These are phyloP conservation scores for Primulina tabacum DNA, from an alignment of 257 asterid species.

Conservation along the genomic window DNA sequence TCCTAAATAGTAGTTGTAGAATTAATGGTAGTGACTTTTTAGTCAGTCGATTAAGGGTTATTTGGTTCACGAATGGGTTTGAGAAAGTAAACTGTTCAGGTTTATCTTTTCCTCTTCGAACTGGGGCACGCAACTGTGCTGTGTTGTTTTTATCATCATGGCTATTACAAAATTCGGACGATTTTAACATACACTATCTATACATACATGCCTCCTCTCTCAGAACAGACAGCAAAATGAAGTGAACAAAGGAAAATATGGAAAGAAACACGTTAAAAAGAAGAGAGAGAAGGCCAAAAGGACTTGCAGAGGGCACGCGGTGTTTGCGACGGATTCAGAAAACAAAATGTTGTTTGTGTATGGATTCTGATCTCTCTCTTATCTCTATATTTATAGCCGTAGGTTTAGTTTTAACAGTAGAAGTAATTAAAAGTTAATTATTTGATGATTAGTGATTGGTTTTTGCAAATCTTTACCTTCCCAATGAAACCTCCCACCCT, in stretches of 20 bases:
- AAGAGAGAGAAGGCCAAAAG: not conserved
- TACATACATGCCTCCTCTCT: constrained; percentile 2
- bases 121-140: constrained; percentile 18
- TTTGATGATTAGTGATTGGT: not conserved
- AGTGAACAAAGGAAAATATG: constrained; percentile 4
- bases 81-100: constrained; percentile 32
- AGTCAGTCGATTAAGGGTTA: not conserved
- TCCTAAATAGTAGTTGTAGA: constrained; percentile 44
- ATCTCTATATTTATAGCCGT: not conserved
- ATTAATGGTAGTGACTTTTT: constrained; percentile 14
- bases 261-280: not conserved
- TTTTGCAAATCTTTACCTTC: not conserved
- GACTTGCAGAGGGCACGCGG: constrained; percentile 31
- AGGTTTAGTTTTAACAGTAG: not conserved
- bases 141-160: not conserved
- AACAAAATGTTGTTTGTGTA: not conserved
- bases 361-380: not conserved
- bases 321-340: constrained; percentile 10
- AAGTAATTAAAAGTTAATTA: too few species aligned
- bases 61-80: constrained; percentile 5
- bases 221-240: constrained; percentile 17
- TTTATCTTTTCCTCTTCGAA: constrained; percentile 32
- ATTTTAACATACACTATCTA: not conserved
- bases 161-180: not conserved
- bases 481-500: not conserved